phyloP scores from a whole-genome alignment of 2,329 filamentous ascomycete species.

The Sarocladium oryzae region DNA sequence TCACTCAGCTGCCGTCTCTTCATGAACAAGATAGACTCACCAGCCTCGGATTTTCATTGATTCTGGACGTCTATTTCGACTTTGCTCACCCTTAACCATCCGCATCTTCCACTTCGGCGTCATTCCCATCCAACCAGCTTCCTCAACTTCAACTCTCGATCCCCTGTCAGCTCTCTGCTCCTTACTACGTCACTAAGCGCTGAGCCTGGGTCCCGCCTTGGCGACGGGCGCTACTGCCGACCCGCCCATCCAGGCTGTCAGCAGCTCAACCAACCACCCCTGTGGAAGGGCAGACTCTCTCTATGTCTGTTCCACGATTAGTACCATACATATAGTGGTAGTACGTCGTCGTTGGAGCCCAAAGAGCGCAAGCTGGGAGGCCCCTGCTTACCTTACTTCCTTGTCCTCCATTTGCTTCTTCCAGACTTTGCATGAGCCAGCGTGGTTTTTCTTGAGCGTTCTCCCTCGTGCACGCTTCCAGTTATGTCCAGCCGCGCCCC shows the following conservation, averaged over 20 bases:
- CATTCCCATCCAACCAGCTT: no score
- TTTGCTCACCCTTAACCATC: no score
- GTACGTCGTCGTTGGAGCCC: background rate
- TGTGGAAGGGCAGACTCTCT: background rate
- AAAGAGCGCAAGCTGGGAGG: background rate
- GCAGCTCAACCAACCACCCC: no score
- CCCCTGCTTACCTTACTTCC: background rate
- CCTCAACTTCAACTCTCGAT: no score
- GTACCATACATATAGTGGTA: no score
- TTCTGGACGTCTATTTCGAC: no score
- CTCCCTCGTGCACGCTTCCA: background rate
- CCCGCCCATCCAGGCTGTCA: constrained; percentile 2
- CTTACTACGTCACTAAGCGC: constrained; percentile 3
- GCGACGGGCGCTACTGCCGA: constrained; percentile 6
- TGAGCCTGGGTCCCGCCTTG: constrained; percentile 3
- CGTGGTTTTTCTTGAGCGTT: background rate
- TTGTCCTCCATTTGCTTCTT: background rate
- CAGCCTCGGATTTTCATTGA: no score
- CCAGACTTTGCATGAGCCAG: background rate
- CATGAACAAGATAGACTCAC: no score
- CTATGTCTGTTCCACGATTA: no score
- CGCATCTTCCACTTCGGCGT: no score
- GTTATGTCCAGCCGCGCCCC: constrained; percentile 20
- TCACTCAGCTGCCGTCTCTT: no score
- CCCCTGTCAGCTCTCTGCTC: no score